phyloP scores from a whole-genome alignment of 495 filamentous ascomycete genomes.

The Talaromyces wortmannii region DNA sequence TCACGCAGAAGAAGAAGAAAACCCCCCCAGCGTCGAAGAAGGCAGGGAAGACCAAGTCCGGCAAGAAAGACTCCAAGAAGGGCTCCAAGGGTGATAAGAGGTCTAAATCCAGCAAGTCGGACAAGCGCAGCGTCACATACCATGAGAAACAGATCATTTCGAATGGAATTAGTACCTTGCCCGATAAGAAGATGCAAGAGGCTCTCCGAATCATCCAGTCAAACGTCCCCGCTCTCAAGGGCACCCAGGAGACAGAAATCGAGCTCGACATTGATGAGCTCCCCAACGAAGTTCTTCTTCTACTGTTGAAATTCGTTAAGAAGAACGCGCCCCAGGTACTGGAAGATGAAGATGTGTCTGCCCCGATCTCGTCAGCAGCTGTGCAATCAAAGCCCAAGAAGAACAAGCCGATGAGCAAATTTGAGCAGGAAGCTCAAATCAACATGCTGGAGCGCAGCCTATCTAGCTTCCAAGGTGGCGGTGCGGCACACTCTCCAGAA shows the following conservation, averaged over 20 bases:
- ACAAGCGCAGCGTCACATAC: slow-evolving; percentile 55
- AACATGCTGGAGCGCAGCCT: slow-evolving; percentile 60
- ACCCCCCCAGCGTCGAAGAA: slow-evolving; percentile 57
- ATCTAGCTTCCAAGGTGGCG: slow-evolving; percentile 37
- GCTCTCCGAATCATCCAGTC: slow-evolving; percentile 87
- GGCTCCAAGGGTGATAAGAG: slow-evolving; percentile 42
- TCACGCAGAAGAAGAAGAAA: slow-evolving; percentile 43
- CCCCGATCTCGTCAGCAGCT: slow-evolving; percentile 30
- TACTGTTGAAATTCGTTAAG: slow-evolving; percentile 71
- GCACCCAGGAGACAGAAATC: slow-evolving; percentile 75
- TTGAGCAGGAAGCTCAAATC: slow-evolving; percentile 86
- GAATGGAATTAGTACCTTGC: slow-evolving; percentile 66
- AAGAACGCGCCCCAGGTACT: slow-evolving; percentile 53
- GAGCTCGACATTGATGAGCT: slow-evolving; percentile 88
- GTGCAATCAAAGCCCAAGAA: slow-evolving; percentile 73
- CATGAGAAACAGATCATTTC: slow-evolving; percentile 84
- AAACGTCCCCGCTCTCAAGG: slow-evolving; percentile 72
- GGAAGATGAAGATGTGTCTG: slow-evolving; percentile 28
- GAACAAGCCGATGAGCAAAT: slow-evolving; percentile 97
- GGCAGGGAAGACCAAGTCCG: slow-evolving; percentile 41
- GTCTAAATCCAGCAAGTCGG: slow-evolving; percentile 33
- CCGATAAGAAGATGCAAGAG: slow-evolving; percentile 63
- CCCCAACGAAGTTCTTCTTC: slow-evolving; percentile 62
- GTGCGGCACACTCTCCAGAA: slow-evolving; percentile 29
- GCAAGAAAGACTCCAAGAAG: slow-evolving; percentile 51